Evolutionary conservation across 2,329 filamentous ascomycete genomes (phyloP).

Genomic region (Apiospora kogelbergensis): DNA sequence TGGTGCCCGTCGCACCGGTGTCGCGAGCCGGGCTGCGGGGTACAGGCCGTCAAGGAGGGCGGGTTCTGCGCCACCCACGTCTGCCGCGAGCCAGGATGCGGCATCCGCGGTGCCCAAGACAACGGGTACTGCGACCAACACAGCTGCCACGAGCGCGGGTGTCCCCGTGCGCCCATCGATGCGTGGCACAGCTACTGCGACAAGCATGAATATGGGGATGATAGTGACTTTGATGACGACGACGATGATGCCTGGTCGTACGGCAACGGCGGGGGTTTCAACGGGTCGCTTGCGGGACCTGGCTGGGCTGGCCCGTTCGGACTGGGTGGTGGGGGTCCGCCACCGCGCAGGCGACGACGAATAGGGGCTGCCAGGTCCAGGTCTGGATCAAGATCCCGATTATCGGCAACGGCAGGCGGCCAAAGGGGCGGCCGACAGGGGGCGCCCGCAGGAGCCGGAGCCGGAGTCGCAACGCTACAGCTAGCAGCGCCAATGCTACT

Average conservation of each 20-base stretch:
- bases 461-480: too few relatives aligned
- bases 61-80: not conserved
- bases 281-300: not conserved
- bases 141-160: not conserved
- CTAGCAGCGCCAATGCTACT: too few relatives aligned
- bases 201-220: not conserved
- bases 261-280: not conserved
- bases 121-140: not conserved
- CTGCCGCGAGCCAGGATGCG: not conserved
- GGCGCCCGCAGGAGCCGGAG: not conserved
- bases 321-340: not conserved
- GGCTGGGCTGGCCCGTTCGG: not conserved
- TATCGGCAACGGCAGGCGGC: not conserved
- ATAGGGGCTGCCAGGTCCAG: not conserved
- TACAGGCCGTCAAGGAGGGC: not conserved
- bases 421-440: too few relatives aligned
- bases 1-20: not conserved
- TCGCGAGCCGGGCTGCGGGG: not conserved
- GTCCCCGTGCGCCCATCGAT: not conserved
- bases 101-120: not conserved
- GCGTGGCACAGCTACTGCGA: not conserved
- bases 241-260: not conserved
- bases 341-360: not conserved
- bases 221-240: not conserved
- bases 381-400: not conserved